Evolutionary conservation across 768 basidiomycete species (phyloP), one percentile per base, ranked within the genome.

Genomic region (Pleurotus djamor): DNA sequence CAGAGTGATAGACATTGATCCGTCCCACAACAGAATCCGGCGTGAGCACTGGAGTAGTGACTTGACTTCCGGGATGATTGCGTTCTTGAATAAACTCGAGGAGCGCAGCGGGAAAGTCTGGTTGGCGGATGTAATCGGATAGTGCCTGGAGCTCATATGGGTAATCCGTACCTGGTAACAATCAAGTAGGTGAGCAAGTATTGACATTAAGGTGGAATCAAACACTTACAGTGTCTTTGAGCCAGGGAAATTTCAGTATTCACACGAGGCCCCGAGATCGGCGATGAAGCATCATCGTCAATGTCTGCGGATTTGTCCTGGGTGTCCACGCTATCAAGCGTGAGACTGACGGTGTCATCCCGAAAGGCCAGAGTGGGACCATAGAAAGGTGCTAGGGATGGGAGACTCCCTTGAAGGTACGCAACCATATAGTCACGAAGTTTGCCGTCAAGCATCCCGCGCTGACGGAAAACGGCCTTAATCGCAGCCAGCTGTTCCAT

Each of bases 401-500:
- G 38, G 7, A 41, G 38, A 7, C 38, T 7, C 14, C 14, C 14
- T 41, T 41, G 7, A 41, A 41, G 7, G 14, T 7, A 41, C 7
- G 38, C 38, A 7, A 7, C 14, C 38, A 41, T 41, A 14, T 41
- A 14, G 7, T 41, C 38, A 41, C 7, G 7, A 7, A 41, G 14
- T 7, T 7, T 7, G 14, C 38, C 38, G 14, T 41, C 38, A 41
- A 41, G 38, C 38, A 41, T 41, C 7, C 38, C 38, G 7, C 38
- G 38, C 14, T 41, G 38, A 14, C 38, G 38, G 14, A 41, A 41
- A 14, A 41, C 38, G 14, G 7, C 7, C 38, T 41, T 41, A 14
- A 41, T 41, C 7, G 38, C 38, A 7, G 61, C 60, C 0, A 78
- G 59, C 57, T 76, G 74, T 58, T 72, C 69, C 0, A 70, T 58